Conservation (phyloP, 2,329 filamentous ascomycete genomes). For the Microdochium nivale region DNA sequence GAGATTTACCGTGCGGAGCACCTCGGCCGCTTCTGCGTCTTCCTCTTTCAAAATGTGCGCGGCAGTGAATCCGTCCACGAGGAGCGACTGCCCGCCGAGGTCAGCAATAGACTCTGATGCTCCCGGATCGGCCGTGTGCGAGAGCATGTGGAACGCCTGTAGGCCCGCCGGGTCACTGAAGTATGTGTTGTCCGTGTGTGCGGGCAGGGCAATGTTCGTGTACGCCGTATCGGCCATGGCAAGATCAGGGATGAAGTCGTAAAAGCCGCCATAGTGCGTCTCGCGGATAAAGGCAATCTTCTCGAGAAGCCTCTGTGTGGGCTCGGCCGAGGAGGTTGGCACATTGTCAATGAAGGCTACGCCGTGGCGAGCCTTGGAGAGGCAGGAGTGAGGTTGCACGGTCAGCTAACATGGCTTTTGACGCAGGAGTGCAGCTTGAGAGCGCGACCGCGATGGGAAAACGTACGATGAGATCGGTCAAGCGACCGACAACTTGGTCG, state of each 20-base stretch:
- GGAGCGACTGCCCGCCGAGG: conserved; percentile 65
- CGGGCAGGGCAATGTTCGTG: conserved; percentile 71
- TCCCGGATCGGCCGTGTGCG: conserved; percentile 40
- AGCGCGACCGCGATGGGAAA: background rate
- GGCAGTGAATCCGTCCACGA: conserved; percentile 80
- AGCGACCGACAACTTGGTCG: conserved; percentile 40
- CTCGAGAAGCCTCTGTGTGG: conserved; percentile 67
- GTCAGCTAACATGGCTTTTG: conserved; percentile 1
- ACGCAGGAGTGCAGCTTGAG: conserved; percentile 5
- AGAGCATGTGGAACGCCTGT: conserved; percentile 87
- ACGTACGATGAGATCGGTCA: conserved; percentile 54
- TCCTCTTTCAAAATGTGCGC: conserved; percentile 50
- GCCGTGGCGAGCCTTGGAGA: conserved; percentile 52
- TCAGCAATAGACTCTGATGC: conserved; percentile 6
- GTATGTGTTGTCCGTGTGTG: conserved; percentile 93
- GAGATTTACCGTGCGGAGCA: conserved; percentile 48
- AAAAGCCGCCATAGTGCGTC: conserved; percentile 79
- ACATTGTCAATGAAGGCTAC: conserved; percentile 70
- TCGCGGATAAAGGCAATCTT: conserved; percentile 79
- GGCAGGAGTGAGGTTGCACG: background rate
- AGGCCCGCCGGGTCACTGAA: conserved; percentile 88
- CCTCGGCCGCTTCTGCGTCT: conserved; percentile 45
- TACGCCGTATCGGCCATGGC: conserved; percentile 87
- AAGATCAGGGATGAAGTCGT: conserved; percentile 83
- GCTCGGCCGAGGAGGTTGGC: conserved; percentile 54